phyloP scores from a whole-genome alignment of 2,329 filamentous ascomycete genomes.

The Neurospora sp. region DNA sequence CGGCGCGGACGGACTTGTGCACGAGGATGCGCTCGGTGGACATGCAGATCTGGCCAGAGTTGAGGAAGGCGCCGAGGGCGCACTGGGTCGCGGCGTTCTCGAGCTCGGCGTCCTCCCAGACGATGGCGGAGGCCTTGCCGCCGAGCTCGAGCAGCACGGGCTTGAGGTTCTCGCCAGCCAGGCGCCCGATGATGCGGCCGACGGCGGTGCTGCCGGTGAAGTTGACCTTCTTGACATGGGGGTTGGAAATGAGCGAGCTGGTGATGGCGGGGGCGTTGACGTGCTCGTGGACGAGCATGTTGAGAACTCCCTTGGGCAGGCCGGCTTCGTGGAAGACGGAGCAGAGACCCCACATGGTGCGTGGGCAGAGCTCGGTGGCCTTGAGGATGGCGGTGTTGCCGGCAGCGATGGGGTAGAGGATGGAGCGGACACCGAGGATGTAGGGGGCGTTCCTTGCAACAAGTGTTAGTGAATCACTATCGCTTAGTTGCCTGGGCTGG shows the following conservation, averaged over 20 bases:
- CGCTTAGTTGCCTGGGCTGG: background rate
- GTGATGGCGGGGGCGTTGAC: constrained; percentile 60
- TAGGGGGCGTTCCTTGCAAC: constrained; percentile 46
- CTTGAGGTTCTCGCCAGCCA: constrained; percentile 67
- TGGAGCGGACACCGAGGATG: constrained; percentile 42
- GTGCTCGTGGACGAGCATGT: constrained; percentile 57
- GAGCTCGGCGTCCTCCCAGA: constrained; percentile 72
- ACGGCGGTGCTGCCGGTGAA: constrained; percentile 74
- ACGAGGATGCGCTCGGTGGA: constrained; percentile 64
- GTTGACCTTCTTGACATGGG: constrained; percentile 67
- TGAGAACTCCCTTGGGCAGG: constrained; percentile 64
- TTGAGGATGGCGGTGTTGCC: constrained; percentile 74
- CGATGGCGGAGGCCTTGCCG: constrained; percentile 70
- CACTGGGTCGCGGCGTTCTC: constrained; percentile 60
- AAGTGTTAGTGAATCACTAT: background rate
- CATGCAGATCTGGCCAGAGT: constrained; percentile 81
- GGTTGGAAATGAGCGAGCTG: constrained; percentile 55
- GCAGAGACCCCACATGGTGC: constrained; percentile 52
- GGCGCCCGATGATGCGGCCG: constrained; percentile 60
- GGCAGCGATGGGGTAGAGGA: constrained; percentile 59
- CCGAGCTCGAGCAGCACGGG: constrained; percentile 74
- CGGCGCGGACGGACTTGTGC: constrained; percentile 34
- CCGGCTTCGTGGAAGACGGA: constrained; percentile 63
- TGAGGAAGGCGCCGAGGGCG: constrained; percentile 60
- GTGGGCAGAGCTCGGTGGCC: constrained; percentile 58